Evolutionary conservation across 345 rosid genomes (phyloP), one percentile per base, ranked within the genome.

Genomic region (Eutrema japonicum): DNA sequence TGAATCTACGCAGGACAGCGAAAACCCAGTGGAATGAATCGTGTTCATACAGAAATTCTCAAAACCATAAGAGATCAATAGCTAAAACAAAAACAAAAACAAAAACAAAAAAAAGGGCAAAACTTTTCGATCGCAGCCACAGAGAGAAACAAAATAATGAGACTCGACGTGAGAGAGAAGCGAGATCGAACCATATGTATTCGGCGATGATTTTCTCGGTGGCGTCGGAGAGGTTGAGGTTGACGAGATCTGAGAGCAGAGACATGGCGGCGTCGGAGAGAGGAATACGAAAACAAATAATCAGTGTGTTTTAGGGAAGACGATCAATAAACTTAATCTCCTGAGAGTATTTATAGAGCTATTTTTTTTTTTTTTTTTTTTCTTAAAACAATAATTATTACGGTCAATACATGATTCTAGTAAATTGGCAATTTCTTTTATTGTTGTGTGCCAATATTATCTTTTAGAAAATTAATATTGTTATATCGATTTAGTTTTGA

Each of bases 131-230:
- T 76, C 49, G 73, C 35, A 55, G 12, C 1, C 4, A 10, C 2
- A 43, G 4, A 26, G 40, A 57, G n/a, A 51, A 48, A 32, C 10
- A 64, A n/a, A 29, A 27, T 3, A 54, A 52, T 56, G 37, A 66
- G 54, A 10, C 2, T 49, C 11, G 10, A 14, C n/a, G 18, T 41
- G 3, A 48, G 32, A 71, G 42, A 16, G 72, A 71, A 70, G 43
- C 3, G 60, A 66, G 67, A 55, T 61, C 69, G 38, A 51, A 74
- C 97, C 93, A 91, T 80, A 91, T 82, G 82, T 89, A 91, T 73
- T 88, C 97, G 2, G 95, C 95, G 70, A 88, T 85, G 83, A 88
- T 76, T 73, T 88, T 85, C 7, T 84, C 78, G 1, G 89, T 83
- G 62, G 82, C 10, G 3, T 76, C 88, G 13, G 90, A 77, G 70